Base-by-base conservation (phyloP, 2,329 filamentous ascomycete species). In the Penicillium concentricum region DNA sequence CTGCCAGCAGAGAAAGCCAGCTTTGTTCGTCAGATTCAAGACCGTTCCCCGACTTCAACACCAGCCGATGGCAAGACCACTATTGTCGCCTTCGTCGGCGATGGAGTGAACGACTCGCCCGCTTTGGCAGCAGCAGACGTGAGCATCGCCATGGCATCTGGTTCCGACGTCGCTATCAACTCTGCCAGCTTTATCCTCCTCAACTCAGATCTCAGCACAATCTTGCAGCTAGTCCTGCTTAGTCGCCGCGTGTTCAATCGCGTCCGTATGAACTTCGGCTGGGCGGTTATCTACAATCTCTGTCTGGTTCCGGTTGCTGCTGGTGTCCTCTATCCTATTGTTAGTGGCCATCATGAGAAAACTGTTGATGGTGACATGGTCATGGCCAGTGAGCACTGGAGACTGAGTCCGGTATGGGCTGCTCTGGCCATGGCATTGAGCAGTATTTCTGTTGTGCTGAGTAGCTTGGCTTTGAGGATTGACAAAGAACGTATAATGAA, bases 361-460 rank as follows among this genome's bases (percentile, higher is more conserved):
- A 62, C 61, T 51, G 55, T 66, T 34, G 70, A 66, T 63, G 65
- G 69, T 61, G 70, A 73, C 61, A 72, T 67, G 24, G 66, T 67
- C 42, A 66, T 58, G 56, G 70, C 73, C 32, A 60, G 71, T 59
- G 67, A 67, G 12, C 76, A 78, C 49, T 81, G 78, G 76, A 69
- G 78, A 34, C 58, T 82, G 9, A 78, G 77, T 61, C 80, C 80
- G 1, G 79, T 81, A 6, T 97, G 92, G 92, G 93, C 92, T 5
- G 88, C 87, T 63, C 75, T 96, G 71, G 92, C 92, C 1, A 97
- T 97, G 93, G 93, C 93, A 26, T 74, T 92, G 72, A 96, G 92
- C 74, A 93, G 89, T 73, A 87, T 97, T 63, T 94, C 90, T 68
- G 92, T 97, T 44, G 89, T 97, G 49, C 76, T 85, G 69, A 96